Evolutionary conservation across 768 basidiomycete species (phyloP).

Genomic region (Termitomyces heimii): DNA sequence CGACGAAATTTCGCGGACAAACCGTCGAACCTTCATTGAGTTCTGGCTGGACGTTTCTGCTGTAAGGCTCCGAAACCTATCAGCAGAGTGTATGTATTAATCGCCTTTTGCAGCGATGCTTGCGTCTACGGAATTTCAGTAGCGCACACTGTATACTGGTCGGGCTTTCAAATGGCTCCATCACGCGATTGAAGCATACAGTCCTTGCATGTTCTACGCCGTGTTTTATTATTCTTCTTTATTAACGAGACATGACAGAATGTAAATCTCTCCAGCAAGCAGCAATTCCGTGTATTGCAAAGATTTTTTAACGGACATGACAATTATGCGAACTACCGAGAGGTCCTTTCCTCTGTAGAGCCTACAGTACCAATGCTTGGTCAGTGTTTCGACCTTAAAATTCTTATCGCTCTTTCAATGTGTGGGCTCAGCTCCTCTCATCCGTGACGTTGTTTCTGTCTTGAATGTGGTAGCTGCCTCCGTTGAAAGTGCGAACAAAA

Average conservation of each 20-base stretch:
- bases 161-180: constrained; percentile 33
- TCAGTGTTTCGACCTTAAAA: constrained; percentile 8
- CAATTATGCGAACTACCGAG: constrained; percentile 22
- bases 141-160: constrained; percentile 33
- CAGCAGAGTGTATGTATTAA: background rate
- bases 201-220: constrained; percentile 22
- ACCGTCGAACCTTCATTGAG: constrained; percentile 25
- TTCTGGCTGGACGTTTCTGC: constrained; percentile 42
- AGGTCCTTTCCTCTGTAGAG: constrained; percentile 17
- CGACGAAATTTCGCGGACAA: constrained; percentile 6
- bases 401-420: background rate
- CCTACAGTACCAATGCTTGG: constrained; percentile 30
- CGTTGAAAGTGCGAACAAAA: constrained; percentile 6
- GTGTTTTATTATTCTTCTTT: background rate
- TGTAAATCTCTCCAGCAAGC: constrained; percentile 19
- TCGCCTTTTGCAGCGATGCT: constrained; percentile 29
- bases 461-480: constrained; percentile 16
- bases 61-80: constrained; percentile 22
- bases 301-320: constrained; percentile 21
- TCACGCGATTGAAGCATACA: constrained; percentile 30
- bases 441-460: constrained; percentile 22
- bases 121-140: constrained; percentile 40
- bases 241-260: constrained; percentile 11
- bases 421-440: constrained; percentile 18
- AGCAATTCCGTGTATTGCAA: constrained; percentile 23